Percentiles rank a stretch among this genome's conserved stretches.
Evolutionary conservation across 192 early-diverging fungal species (phyloP).

Genomic region (Entomortierella lignicola): DNA sequence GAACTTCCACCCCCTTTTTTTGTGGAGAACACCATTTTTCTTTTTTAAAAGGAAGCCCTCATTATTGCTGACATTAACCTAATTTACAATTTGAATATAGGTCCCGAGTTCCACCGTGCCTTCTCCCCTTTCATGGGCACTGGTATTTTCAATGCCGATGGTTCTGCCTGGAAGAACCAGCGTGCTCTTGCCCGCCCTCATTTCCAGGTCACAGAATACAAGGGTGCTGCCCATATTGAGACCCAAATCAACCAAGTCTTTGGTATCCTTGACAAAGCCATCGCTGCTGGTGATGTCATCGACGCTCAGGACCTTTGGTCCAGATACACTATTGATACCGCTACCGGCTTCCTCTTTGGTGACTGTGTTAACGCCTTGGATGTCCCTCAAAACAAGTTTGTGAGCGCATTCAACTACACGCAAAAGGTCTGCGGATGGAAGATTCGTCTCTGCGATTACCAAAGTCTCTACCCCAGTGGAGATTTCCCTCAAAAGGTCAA

Average conservation of each 20-base stretch:
- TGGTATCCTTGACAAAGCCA: slow-evolving; percentile 36
- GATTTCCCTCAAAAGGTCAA: slow-evolving; percentile 54
- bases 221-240: slow-evolving; percentile 53
- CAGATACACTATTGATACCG: slow-evolving; percentile 52
- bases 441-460: slow-evolving; percentile 51
- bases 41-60: not conserved
- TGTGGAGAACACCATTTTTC: not conserved
- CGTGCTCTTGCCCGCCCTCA: slow-evolving; percentile 51
- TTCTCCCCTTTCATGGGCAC: slow-evolving; percentile 55
- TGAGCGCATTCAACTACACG: slow-evolving; percentile 48
- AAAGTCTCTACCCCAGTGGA: slow-evolving; percentile 13
- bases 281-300: slow-evolving; percentile 24
- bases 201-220: slow-evolving; percentile 54
- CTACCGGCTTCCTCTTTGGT: slow-evolving; percentile 50
- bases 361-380: slow-evolving; percentile 43
- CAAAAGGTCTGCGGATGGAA: slow-evolving; percentile 55
- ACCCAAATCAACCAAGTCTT: slow-evolving; percentile 54
- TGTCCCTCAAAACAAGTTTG: slow-evolving; percentile 48
- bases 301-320: slow-evolving; percentile 53
- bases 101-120: slow-evolving; percentile 49
- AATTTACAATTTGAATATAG: not conserved
- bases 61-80: not conserved
- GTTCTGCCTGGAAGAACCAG: slow-evolving; percentile 53
- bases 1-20: not conserved
- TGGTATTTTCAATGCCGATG: slow-evolving; percentile 53